Base-by-base conservation (phyloP, 179 eudicot genomes). In the Nepenthes alata region DNA sequence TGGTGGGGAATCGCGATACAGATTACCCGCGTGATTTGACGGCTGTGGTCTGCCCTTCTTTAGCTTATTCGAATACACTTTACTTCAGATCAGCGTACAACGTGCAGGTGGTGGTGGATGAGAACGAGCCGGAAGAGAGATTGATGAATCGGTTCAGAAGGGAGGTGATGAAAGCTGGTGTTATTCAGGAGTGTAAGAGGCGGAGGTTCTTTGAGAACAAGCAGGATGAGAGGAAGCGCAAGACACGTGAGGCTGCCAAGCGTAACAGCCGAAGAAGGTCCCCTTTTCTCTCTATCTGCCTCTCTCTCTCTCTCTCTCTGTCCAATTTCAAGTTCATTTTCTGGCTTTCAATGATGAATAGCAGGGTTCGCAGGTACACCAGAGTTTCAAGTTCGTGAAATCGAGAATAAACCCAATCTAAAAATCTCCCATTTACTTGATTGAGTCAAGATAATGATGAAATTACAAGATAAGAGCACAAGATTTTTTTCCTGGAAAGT, bases 261-360 rank as follows among this genome's bases (percentile, higher is more conserved):
- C 97, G 97, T 4, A 91, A 91, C 47, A 88, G 89, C 12, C 91
- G 97, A 37, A 68, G 84, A 64, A 91, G 97, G 97, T 90, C 6
- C 37, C 37, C 16, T 3, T 37, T 6, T 15, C 7, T 37, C 4
- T 6, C 36, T 45, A 11, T 3, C 45, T 7, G 2, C 6, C 45
- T 25, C 25, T 25, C 25, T 25, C 25, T 16, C 25, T 16, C 25
- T 16, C 25, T 16, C 25, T 25, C 25, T 25, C 25, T 25, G 25
- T 25, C 25, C 25, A 25, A 25, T 25, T 25, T 25, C 25, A 25
- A 25, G 25, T 25, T 0, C 25, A 25, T 25, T 25, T 25, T 25
- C 25, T 25, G 25, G 25, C 25, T 25, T 16, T 25, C 25, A 25
- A 25, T 25, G 25, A 25, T 25, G 25, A 25, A 25, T 25, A 25